Conservation (phyloP, 306 rosid genomes). For the Glycyrrhiza uralensis region DNA sequence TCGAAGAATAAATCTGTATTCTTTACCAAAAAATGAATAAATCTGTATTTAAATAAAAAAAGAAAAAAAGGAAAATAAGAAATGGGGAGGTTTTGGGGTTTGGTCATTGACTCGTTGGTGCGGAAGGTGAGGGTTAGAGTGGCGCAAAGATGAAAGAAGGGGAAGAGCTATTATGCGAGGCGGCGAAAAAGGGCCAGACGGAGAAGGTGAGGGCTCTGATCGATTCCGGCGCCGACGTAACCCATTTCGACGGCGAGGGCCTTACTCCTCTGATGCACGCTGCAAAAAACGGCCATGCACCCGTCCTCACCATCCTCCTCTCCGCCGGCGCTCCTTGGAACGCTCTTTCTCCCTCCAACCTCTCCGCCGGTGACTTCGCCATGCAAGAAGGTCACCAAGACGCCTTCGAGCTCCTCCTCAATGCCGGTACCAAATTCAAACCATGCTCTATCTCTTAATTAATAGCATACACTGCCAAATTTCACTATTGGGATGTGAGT, state of each 20-base stretch:
- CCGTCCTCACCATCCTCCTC: slow-evolving; percentile 48
- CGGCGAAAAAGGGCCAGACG: slow-evolving; percentile 61
- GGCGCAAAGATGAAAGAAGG: slow-evolving; percentile 45
- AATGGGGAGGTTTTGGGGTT: background rate
- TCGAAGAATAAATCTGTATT: too few species aligned
- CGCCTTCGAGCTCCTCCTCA: slow-evolving; percentile 60
- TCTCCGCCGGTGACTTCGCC: slow-evolving; percentile 76
- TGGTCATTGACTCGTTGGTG: too few species aligned
- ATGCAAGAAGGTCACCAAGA: slow-evolving; percentile 69
- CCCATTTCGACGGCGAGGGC: slow-evolving; percentile 64
- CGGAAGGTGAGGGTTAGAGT: slow-evolving; percentile 14
- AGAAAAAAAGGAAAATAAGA: background rate
- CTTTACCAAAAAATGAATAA: too few species aligned
- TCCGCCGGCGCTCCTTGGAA: slow-evolving; percentile 92
- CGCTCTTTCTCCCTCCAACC: slow-evolving; percentile 77
- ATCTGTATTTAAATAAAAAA: background rate
- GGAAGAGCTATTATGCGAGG: slow-evolving; percentile 57
- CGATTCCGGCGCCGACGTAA: slow-evolving; percentile 62
- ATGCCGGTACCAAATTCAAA: slow-evolving; percentile 52
- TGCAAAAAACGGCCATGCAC: slow-evolving; percentile 73
- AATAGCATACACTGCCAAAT: background rate
- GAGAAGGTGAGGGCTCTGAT: slow-evolving; percentile 46
- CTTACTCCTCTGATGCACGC: slow-evolving; percentile 89
- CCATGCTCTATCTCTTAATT: background rate
- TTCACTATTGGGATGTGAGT: background rate